These are phyloP conservation scores for Tolypocladium ophioglossoides DNA, from an alignment of 2,329 filamentous ascomycete species.

Conservation along the genomic window DNA sequence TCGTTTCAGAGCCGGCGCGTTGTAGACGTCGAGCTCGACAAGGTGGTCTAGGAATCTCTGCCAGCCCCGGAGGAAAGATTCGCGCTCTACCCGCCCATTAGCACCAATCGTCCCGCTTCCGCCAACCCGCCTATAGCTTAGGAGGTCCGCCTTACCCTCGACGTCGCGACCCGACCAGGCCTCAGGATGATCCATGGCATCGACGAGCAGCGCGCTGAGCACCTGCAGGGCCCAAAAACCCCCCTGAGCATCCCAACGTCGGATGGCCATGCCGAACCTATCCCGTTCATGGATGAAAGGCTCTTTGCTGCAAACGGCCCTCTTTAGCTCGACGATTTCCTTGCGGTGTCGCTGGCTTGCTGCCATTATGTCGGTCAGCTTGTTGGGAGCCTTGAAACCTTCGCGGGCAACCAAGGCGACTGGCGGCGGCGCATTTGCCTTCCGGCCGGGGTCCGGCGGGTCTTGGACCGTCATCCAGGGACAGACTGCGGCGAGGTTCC, in stretches of 20 bases:
- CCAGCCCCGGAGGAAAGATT: slow-evolving; percentile 39
- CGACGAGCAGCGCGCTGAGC: slow-evolving; percentile 55
- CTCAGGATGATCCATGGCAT: slow-evolving; percentile 36
- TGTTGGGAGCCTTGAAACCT: slow-evolving; percentile 72
- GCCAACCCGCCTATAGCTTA: not conserved
- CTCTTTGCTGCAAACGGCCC: slow-evolving; percentile 35
- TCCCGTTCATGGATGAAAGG: slow-evolving; percentile 44
- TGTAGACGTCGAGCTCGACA: slow-evolving; percentile 41
- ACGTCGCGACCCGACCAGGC: slow-evolving; percentile 13
- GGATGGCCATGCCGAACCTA: slow-evolving; percentile 62
- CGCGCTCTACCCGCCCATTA: slow-evolving; percentile 22
- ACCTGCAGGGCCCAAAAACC: slow-evolving; percentile 63
- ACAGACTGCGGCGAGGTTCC: slow-evolving; percentile 63
- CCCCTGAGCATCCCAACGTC: slow-evolving; percentile 53
- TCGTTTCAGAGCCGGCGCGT: slow-evolving; percentile 47
- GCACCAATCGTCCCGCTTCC: not conserved
- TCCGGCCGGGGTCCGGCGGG: slow-evolving; percentile 32
- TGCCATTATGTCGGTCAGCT: slow-evolving; percentile 56
- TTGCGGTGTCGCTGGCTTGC: slow-evolving; percentile 51
- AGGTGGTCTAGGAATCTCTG: slow-evolving; percentile 46
- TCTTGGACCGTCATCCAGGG: slow-evolving; percentile 54
- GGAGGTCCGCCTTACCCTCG: not conserved
- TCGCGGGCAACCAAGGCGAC: slow-evolving; percentile 51
- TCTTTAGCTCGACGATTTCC: slow-evolving; percentile 54
- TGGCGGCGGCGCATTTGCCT: slow-evolving; percentile 39